Evolutionary conservation across 352 stramenopile genomes (phyloP), one percentile per base, ranked within the genome.

Genomic region (Pythium periplocum): DNA sequence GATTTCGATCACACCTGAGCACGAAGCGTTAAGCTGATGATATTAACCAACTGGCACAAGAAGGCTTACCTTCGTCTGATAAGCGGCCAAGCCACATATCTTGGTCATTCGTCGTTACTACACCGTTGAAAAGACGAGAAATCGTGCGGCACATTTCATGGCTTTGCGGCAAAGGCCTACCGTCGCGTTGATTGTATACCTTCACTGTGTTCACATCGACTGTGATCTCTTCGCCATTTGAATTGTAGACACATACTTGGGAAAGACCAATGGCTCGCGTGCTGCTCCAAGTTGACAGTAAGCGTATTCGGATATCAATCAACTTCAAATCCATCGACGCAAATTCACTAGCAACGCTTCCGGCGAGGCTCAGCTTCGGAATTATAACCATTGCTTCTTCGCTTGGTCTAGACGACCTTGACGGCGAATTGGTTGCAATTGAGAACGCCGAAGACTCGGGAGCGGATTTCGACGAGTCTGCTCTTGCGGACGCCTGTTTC

Each of bases 81-180:
- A 92, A 60, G 2, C 69, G 69, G 32, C 83, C 83, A 9, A 90
- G 64, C 83, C 83, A 93, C 79, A 90, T 90, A 10, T 93, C 68
- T 3, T 76, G 65, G n/a, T 93, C 82, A 10, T 52, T 69, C 46
- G 68, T 90, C 0, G 82, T 64, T 12, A 42, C 45, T 7, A 85
- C 51, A 2, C 74, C 78, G 32, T 86, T 86, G 53, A 88, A 86
- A 1, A 93, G 47, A 4, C 65, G 58, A 6, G 57, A 31, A 0
- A 90, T 59, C 6, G 73, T 67, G 6, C 81, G 78, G 35, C 86
- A 73, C 77, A 91, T 90, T 32, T 88, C 79, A 51, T 85, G 73
- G 4, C 45, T 81, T 53, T 83, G 77, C 0, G 80, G 59, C 10
- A 93, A 48, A 4, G 78, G 53, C 31, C 66, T 63, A 3, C 54